Base-by-base conservation (phyloP, 2,329 filamentous ascomycete genomes). In the Beauveria pseudobassiana region DNA sequence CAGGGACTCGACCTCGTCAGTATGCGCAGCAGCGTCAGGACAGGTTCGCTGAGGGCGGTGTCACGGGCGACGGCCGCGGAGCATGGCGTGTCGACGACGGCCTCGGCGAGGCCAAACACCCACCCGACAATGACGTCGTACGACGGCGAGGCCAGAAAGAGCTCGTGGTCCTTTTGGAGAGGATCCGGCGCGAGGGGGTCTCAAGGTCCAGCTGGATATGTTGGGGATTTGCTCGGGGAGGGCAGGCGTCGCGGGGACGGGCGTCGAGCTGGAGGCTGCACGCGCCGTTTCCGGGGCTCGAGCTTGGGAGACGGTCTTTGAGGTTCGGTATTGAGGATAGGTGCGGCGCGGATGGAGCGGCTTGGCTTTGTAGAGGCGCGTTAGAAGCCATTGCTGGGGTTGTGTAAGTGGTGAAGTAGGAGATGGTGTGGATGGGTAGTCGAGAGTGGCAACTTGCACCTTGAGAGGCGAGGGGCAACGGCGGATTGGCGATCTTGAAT, bases 71-170 rank as follows among this genome's bases (percentile, higher is more conserved):
- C 78, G 24, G 40, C 75, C 6, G 59, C 59, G 2, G 88, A 88
- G 64, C 88, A 82, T 7, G 88, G 85, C 30, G 80, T 84, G 70
- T 90, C 87, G 55, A 85, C 78, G 50, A 96, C 90, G 4, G 89
- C 86, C 69, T 97, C 93, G 50, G 92, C 87, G 24, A 99, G 84
- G 10, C 85, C 84, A 74, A 96, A 97, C 64, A 97, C 82, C 76
- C 96, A 99, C 22, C 90, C 86, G 62, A 90, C 78, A 49, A 99
- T 82, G 46, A 98, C 82, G 8, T 80, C 80, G 73, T 90, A 89
- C 7, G 93, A 88, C 0, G 87, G 80, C 0, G 93, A 97, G 0
- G 83, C 77, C 20, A 92, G 81, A 69, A 98, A 99, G 4, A 91
- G 76, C 20, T 90, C 82, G 71, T 96, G 93, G 67, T 99, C 95